These are phyloP conservation scores for Diaporthe destruens DNA, from an alignment of 2,329 filamentous ascomycete genomes.

Conservation along the genomic window DNA sequence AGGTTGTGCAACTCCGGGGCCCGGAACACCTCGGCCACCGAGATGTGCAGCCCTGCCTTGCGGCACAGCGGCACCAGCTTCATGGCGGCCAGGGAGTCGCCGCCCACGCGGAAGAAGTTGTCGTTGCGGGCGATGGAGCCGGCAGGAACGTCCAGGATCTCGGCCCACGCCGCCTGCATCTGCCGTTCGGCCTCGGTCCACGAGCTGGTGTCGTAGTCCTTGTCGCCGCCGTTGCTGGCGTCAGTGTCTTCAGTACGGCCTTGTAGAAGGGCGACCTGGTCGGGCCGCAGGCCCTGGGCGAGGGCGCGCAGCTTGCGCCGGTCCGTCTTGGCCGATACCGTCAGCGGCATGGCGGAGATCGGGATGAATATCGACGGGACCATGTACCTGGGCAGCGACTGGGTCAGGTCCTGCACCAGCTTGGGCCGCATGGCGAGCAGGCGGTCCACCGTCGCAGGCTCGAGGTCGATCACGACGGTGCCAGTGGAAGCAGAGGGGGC, in stretches of 20 bases:
- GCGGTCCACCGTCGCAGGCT: too few species aligned
- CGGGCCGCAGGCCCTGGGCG: background rate
- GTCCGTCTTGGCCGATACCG: background rate
- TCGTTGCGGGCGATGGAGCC: background rate
- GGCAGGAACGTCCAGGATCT: background rate
- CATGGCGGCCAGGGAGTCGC: background rate
- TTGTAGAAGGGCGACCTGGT: background rate
- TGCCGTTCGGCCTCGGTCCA: background rate
- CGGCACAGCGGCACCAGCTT: background rate
- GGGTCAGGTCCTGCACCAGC: background rate
- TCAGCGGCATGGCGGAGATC: background rate
- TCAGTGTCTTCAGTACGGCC: too few species aligned
- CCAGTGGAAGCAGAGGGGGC: too few species aligned
- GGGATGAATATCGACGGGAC: background rate
- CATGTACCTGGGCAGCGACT: background rate
- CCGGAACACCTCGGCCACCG: background rate
- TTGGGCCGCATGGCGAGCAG: too few species aligned
- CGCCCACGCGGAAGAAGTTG: background rate
- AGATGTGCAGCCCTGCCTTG: background rate
- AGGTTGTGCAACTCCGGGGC: too few species aligned
- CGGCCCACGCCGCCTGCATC: background rate
- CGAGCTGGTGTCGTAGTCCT: background rate
- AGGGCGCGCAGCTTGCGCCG: background rate
- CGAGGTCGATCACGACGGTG: too few species aligned
- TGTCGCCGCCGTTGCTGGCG: background rate